Evolutionary conservation across 805 yeast species (phyloP).

Genomic region (Saccharomycopsis capsularis): DNA sequence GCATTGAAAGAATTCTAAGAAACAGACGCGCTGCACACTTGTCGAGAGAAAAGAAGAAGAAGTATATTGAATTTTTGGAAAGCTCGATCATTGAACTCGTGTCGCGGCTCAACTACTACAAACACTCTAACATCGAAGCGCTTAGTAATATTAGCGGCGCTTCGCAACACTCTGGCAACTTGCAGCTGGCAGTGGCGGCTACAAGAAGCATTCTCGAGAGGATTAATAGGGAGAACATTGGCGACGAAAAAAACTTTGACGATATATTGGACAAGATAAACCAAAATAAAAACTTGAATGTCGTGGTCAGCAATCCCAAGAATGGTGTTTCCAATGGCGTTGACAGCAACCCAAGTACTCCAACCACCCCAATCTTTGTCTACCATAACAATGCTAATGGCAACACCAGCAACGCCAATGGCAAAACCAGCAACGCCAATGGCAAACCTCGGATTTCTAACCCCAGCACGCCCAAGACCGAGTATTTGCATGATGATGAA

Average conservation of each 20-base stretch:
- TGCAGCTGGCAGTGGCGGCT: background rate
- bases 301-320: background rate
- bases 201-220: background rate
- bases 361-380: background rate
- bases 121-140: background rate
- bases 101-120: background rate
- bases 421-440: background rate
- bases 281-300: conserved; percentile 14
- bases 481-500: background rate
- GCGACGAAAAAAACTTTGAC: conserved; percentile 8
- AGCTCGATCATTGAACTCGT: conserved; percentile 22
- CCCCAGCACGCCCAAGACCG: conserved; percentile 12
- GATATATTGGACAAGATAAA: conserved; percentile 15
- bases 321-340: background rate
- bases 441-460: background rate
- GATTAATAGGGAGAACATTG: background rate
- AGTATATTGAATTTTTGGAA: conserved; percentile 82
- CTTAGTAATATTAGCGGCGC: background rate
- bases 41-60: conserved; percentile 91
- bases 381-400: background rate
- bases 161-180: background rate
- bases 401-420: background rate
- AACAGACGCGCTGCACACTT: conserved; percentile 97
- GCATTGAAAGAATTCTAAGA: conserved; percentile 86
- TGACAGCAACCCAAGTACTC: conserved; percentile 5